These are phyloP conservation scores for Odonthalia washingtoniensis DNA, from an alignment of 31 red algal genomes.

Conservation along the genomic window DNA sequence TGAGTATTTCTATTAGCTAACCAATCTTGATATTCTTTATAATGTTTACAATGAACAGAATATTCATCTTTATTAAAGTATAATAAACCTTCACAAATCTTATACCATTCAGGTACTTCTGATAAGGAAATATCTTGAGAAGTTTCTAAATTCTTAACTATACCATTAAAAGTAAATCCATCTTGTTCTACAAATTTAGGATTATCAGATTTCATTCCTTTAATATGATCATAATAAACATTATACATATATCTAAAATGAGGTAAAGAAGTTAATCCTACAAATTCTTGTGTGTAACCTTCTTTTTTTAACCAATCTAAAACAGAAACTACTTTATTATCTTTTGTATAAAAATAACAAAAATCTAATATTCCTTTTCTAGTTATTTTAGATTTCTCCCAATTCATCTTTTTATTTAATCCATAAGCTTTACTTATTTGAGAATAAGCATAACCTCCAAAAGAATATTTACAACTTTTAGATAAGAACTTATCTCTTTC, in stretches of 20 bases:
- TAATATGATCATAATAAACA: constrained; percentile 21
- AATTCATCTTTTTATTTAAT: constrained; percentile 27
- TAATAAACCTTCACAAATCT: not conserved
- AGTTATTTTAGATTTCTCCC: constrained; percentile 3
- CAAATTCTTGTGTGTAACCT: not conserved
- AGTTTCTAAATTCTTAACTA: constrained; percentile 3
- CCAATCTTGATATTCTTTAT: constrained; percentile 33
- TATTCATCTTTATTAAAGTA: constrained; percentile 20
- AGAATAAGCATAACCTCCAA: constrained; percentile 15
- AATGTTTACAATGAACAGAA: constrained; percentile 14
- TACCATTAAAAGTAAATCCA: constrained; percentile 1
- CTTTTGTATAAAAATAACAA: constrained; percentile 25
- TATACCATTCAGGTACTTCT: too few species aligned
- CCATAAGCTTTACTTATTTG: constrained; percentile 33
- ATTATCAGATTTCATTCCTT: not conserved
- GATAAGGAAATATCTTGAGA: too few species aligned
- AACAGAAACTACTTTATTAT: not conserved
- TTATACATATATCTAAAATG: constrained; percentile 5
- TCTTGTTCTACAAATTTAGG: not conserved
- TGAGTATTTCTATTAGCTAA: constrained; percentile 6
- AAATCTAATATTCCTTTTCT: constrained; percentile 15
- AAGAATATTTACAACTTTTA: constrained; percentile 24
- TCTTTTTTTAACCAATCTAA: constrained; percentile 5
- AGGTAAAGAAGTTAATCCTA: not conserved
- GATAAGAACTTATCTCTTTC: constrained; percentile 22